Evolutionary conservation across 352 stramenopile genomes (phyloP).

Genomic region (Phytophthora foliorum): DNA sequence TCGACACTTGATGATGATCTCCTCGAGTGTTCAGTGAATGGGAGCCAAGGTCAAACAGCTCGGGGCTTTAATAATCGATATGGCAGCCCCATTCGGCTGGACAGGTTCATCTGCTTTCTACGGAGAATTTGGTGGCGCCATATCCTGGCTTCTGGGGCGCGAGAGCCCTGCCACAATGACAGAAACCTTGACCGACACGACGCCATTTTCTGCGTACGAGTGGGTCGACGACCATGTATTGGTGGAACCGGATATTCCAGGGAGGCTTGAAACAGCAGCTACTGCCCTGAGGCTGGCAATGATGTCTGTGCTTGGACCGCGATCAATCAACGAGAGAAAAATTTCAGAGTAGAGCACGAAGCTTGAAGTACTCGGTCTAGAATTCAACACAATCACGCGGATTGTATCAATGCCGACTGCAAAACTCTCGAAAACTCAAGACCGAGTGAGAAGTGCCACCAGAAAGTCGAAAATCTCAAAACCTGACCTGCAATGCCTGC

Average conservation of each 20-base stretch:
- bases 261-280: too few relatives aligned
- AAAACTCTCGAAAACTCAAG: conserved; percentile 1
- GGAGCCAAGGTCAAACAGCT: background rate
- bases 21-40: background rate
- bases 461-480: background rate
- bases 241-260: too few relatives aligned
- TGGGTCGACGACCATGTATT: too few relatives aligned
- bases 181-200: too few relatives aligned
- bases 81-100: background rate
- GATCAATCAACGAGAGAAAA: too few relatives aligned
- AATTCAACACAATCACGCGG: conserved; percentile 1
- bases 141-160: background rate
- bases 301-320: too few relatives aligned
- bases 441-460: background rate
- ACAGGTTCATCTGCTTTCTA: background rate
- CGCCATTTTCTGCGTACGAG: too few relatives aligned
- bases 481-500: background rate
- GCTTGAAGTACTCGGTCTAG: background rate
- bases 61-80: background rate
- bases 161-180: background rate
- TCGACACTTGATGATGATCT: background rate
- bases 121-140: background rate
- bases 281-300: too few relatives aligned
- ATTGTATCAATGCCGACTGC: conserved; percentile 10
- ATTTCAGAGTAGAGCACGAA: too few relatives aligned